A percentile compares a stretch with the other conserved stretches of the same genome.
These are phyloP conservation scores for Trametes sp. DNA, from an alignment of 1,284 basidiomycete genomes.

Conservation along the genomic window DNA sequence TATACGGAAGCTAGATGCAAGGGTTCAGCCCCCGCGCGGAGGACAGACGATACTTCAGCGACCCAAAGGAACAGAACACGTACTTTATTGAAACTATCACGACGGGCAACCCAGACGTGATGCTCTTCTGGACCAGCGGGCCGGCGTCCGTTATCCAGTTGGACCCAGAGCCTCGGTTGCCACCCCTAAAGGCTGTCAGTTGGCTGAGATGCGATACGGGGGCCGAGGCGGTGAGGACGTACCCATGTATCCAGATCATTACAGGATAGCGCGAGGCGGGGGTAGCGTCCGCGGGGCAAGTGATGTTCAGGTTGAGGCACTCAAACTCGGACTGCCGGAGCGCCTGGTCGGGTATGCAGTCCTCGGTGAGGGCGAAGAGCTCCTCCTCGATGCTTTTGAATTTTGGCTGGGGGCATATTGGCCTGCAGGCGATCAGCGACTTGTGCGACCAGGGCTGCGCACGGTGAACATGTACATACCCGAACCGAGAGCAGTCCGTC, in stretches of 20 bases:
- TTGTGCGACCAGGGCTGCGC: slow-evolving; percentile 4
- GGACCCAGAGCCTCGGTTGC: slow-evolving; percentile 73
- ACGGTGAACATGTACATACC: slow-evolving; percentile 48
- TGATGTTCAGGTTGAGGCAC: slow-evolving; percentile 80
- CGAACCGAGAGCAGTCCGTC: slow-evolving; percentile 68
- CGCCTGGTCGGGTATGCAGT: slow-evolving; percentile 60
- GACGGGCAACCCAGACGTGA: slow-evolving; percentile 65
- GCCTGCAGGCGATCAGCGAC: slow-evolving; percentile 49
- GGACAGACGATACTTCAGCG: slow-evolving; percentile 12
- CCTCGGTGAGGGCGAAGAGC: slow-evolving; percentile 64
- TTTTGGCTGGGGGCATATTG: slow-evolving; percentile 75
- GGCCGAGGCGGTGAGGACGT: slow-evolving; percentile 16
- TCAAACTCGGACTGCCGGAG: slow-evolving; percentile 75
- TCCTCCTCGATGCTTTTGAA: slow-evolving; percentile 61
- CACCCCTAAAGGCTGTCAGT: slow-evolving; percentile 55
- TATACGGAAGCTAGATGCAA: slow-evolving; percentile 66
- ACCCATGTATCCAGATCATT: slow-evolving; percentile 86
- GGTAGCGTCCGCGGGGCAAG: slow-evolving; percentile 64
- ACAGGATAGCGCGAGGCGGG: slow-evolving; percentile 65
- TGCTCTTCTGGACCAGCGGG: slow-evolving; percentile 69
- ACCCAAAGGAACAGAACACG: slow-evolving; percentile 37
- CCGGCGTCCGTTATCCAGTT: slow-evolving; percentile 80
- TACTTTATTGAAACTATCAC: slow-evolving; percentile 81
- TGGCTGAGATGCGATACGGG: slow-evolving; percentile 19
- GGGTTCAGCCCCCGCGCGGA: slow-evolving; percentile 29